Conservation (phyloP, 441 rosid species). For the Adansonia rubrostipa region DNA sequence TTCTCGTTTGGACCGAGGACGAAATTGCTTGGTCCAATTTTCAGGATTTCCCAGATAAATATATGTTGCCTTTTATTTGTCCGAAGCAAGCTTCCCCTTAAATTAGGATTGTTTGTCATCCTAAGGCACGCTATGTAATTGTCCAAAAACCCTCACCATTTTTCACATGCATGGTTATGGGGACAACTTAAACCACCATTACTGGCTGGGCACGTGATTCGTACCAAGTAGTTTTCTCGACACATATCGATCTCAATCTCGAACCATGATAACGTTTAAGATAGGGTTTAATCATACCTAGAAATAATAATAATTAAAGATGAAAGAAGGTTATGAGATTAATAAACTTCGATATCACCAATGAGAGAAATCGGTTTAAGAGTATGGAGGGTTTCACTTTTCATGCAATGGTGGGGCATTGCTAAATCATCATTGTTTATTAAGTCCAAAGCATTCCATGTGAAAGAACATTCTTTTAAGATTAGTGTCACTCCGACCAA, state of each 20-base stretch:
- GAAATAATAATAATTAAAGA: background rate
- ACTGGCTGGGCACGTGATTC: conserved; percentile 27
- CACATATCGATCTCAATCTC: conserved; percentile 16
- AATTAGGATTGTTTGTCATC: background rate
- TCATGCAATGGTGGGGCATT: conserved; percentile 32
- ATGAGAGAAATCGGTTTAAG: background rate
- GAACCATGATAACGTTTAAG: conserved; percentile 25
- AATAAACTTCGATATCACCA: background rate
- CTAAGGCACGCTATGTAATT: conserved; percentile 10
- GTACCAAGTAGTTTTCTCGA: conserved; percentile 23
- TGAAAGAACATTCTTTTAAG: conserved; percentile 44
- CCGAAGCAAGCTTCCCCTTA: background rate
- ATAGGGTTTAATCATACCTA: conserved; percentile 5
- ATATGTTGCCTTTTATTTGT: background rate
- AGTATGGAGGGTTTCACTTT: conserved; percentile 23
- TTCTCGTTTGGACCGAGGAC: background rate
- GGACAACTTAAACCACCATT: conserved; percentile 30
- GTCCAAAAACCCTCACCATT: conserved; percentile 16
- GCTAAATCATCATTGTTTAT: conserved; percentile 22
- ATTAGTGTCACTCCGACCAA: background rate
- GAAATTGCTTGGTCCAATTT: background rate
- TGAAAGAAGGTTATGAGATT: background rate
- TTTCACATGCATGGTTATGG: conserved; percentile 36
- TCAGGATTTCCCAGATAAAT: background rate
- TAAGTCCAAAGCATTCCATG: conserved; percentile 40